Percentiles rank a stretch among this genome's conserved stretches.
Evolutionary conservation across 1,284 basidiomycete species (phyloP).

Genomic region (Puccinia novopanici): DNA sequence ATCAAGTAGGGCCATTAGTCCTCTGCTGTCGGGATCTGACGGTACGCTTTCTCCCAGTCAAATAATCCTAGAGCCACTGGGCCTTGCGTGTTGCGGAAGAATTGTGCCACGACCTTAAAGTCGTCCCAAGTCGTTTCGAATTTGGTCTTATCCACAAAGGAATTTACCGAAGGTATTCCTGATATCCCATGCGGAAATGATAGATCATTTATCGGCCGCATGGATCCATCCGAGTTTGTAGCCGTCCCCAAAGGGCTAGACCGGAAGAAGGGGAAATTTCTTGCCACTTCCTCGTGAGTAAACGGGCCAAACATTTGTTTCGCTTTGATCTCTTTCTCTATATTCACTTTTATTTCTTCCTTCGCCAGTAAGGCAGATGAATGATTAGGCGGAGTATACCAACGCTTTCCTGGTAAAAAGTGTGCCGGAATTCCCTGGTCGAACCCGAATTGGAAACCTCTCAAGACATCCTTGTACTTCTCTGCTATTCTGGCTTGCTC

Average conservation of each 20-base stretch:
- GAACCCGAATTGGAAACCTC: not conserved
- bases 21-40: not conserved
- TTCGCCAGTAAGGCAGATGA: not conserved
- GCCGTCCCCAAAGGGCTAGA: not conserved
- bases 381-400: not conserved
- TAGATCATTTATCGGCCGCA: not conserved
- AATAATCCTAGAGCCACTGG: not conserved
- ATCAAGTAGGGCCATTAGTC: not conserved
- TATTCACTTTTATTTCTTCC: not conserved
- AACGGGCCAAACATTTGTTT: not conserved
- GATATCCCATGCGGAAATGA: not conserved
- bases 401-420: too few relatives aligned
- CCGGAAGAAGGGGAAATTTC: not conserved
- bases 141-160: not conserved
- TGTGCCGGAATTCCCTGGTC: constrained; percentile 10
- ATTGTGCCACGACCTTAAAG: not conserved
- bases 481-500: not conserved
- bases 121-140: constrained; percentile 16
- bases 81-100: not conserved
- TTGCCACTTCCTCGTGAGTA: not conserved
- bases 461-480: not conserved
- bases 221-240: not conserved
- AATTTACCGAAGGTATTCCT: not conserved
- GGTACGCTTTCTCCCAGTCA: constrained; percentile 18
- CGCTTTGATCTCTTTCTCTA: not conserved